phyloP scores from a whole-genome alignment of 78 protist genomes.

The Diacronema lutheri region DNA sequence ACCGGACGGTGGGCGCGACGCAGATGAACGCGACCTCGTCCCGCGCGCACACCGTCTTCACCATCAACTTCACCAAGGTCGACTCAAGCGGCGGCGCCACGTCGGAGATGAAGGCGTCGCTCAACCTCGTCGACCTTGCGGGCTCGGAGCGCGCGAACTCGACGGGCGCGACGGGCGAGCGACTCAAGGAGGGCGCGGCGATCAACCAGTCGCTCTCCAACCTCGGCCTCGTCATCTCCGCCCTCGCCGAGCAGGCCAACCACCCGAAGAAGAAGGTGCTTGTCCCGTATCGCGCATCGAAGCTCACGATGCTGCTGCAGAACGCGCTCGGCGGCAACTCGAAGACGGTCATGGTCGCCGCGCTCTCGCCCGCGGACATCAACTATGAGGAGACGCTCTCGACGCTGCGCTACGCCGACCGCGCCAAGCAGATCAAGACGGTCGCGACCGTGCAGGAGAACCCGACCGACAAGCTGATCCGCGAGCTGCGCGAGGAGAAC shows the following conservation, averaged over 20 bases:
- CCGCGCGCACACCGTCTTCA: constrained; percentile 70
- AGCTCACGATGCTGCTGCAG: constrained; percentile 71
- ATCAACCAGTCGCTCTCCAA: constrained; percentile 71
- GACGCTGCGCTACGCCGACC: constrained; percentile 91
- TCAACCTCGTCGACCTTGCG: constrained; percentile 48
- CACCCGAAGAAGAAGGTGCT: constrained; percentile 38
- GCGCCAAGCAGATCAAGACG: constrained; percentile 83
- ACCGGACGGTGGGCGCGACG: constrained; percentile 65
- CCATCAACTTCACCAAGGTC: background rate
- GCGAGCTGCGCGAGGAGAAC: constrained; percentile 57
- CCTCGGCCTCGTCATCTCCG: constrained; percentile 78
- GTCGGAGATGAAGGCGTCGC: background rate
- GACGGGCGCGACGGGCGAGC: constrained; percentile 68
- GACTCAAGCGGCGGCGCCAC: background rate
- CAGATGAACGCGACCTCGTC: constrained; percentile 66
- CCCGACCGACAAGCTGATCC: constrained; percentile 42
- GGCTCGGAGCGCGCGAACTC: constrained; percentile 78
- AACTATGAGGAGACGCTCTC: constrained; percentile 82
- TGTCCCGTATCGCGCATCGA: constrained; percentile 92
- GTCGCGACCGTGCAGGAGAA: constrained; percentile 35
- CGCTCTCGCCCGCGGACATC: constrained; percentile 65
- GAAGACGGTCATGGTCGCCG: constrained; percentile 74
- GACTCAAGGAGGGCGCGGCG: constrained; percentile 54
- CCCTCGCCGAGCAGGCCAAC: constrained; percentile 57
- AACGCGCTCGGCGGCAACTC: constrained; percentile 30